Conservation (phyloP, 805 yeast species). For the Sugiyamaella floridensis region DNA sequence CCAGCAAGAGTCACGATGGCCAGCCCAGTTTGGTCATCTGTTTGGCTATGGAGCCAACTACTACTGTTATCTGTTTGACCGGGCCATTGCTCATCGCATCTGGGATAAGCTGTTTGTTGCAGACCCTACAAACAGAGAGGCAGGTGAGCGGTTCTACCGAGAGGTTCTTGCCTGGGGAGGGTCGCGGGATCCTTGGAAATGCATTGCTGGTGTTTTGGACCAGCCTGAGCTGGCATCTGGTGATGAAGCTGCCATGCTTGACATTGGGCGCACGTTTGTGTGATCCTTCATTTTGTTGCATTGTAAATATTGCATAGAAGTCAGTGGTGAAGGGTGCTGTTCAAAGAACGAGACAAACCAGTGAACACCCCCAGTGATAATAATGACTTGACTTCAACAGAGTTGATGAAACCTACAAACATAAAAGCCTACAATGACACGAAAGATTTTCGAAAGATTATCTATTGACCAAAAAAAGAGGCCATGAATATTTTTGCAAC, state of each 20-base stretch:
- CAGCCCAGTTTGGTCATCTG: conserved; percentile 88
- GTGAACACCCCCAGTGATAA: neutral
- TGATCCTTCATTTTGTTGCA: too few species aligned
- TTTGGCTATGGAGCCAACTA: conserved; percentile 92
- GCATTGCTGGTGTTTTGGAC: conserved; percentile 73
- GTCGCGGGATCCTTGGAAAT: conserved; percentile 77
- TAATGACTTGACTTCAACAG: too few species aligned
- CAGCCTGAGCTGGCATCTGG: conserved; percentile 56
- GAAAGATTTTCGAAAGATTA: neutral
- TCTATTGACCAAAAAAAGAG: conserved; percentile 1
- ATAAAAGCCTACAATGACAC: too few species aligned
- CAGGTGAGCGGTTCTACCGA: conserved; percentile 70
- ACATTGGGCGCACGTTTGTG: conserved; percentile 9
- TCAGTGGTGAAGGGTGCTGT: neutral
- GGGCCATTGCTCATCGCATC: conserved; percentile 83
- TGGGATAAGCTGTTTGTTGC: conserved; percentile 67
- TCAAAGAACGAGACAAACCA: neutral
- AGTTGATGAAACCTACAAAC: too few species aligned
- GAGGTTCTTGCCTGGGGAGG: conserved; percentile 91
- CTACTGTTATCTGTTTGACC: conserved; percentile 82
- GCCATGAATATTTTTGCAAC: neutral
- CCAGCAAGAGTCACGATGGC: conserved; percentile 64
- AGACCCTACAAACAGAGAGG: conserved; percentile 61
- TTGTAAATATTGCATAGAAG: neutral
- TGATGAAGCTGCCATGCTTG: conserved; percentile 55